phyloP scores from a whole-genome alignment of 1,284 basidiomycete species.

The Leucocoprinus gongylophorus region DNA sequence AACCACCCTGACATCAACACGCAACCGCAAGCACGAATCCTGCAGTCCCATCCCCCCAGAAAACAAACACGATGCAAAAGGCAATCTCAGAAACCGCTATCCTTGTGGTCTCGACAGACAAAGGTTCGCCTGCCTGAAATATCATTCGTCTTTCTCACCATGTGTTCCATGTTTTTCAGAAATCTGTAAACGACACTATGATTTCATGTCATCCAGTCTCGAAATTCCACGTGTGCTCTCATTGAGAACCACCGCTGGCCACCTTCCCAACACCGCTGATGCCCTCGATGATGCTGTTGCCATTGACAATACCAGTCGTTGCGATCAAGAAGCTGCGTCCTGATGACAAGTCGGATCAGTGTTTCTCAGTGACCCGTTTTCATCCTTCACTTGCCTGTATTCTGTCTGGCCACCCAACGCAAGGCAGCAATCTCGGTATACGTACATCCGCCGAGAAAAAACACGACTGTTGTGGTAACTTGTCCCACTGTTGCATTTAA shows the following conservation, averaged over 20 bases:
- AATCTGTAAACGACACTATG: constrained; percentile 10
- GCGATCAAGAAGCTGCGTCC: constrained; percentile 82
- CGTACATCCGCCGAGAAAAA: constrained; percentile 98
- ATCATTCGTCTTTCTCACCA: constrained; percentile 25
- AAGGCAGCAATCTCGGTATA: constrained; percentile 95
- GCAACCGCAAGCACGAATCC: neutral
- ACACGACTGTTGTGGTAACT: constrained; percentile 82
- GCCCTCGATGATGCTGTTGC: constrained; percentile 63
- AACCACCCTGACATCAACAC: neutral
- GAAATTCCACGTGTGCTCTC: constrained; percentile 4
- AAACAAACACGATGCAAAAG: neutral
- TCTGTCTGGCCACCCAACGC: constrained; percentile 83
- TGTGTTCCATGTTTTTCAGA: constrained; percentile 23
- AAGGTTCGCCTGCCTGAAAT: constrained; percentile 14
- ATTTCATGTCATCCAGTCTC: constrained; percentile 15
- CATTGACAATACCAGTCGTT: constrained; percentile 84
- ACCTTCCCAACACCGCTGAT: constrained; percentile 44
- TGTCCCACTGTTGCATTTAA: constrained; percentile 29
- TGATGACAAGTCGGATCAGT: constrained; percentile 27
- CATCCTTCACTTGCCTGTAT: constrained; percentile 48
- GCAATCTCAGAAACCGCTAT: too few relatives aligned
- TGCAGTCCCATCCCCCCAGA: too few relatives aligned
- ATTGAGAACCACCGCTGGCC: constrained; percentile 21
- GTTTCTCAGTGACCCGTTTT: constrained; percentile 3
- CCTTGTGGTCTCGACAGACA: constrained; percentile 8